Base-by-base conservation (phyloP, 768 basidiomycete genomes). In the Calocera viscosa region DNA sequence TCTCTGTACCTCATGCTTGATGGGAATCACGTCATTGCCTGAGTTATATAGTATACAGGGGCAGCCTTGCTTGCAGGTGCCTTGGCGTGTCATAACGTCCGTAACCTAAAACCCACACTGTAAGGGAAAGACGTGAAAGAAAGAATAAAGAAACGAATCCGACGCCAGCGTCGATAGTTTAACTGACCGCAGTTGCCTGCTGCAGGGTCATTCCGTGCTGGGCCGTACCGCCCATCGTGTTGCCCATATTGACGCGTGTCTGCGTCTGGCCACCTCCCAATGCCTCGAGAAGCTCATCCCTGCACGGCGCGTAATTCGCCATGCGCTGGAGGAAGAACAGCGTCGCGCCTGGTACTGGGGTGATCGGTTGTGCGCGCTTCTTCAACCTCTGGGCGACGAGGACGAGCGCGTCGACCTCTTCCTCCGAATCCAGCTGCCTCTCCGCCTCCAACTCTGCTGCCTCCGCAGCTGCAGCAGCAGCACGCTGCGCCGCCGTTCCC, bases 401-500 rank as follows among this genome's bases (percentile, higher is more conserved):
- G 10, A 60, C 53, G 26, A 60, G 53, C 53, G 53, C 24, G 19
- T 60, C 53, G 26, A 60, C 53, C 26, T 60, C 53, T 30, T 60
- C 53, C 30, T 60, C 53, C 53, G 53, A 60, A 30, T 60, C 53
- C 14, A 60, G 53, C 53, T 60, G 53, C 22, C 30, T 60, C 26
- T 60, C 53, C 30, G 53, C 53, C 53, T 60, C 53, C 53, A 60
- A 19, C 53, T 60, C 53, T 8, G 72, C 71, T 0, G 73, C 72
- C 0, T 72, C 81, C 0, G 83, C 81, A 0, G 80, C 79, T 0
- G 82, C 81, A 35, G 65, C 68, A 33, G 70, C 70, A 17, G 69
- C 71, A 12, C 73, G 72, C 0, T 82, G 79, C 0, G 82, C 78
- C 66, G 70, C 67, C 24, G 67, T 64, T n/a, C 74, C 73, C 70